Conservation (phyloP, 1,139 yeast species). For the Geotrichum carabidarum region DNA sequence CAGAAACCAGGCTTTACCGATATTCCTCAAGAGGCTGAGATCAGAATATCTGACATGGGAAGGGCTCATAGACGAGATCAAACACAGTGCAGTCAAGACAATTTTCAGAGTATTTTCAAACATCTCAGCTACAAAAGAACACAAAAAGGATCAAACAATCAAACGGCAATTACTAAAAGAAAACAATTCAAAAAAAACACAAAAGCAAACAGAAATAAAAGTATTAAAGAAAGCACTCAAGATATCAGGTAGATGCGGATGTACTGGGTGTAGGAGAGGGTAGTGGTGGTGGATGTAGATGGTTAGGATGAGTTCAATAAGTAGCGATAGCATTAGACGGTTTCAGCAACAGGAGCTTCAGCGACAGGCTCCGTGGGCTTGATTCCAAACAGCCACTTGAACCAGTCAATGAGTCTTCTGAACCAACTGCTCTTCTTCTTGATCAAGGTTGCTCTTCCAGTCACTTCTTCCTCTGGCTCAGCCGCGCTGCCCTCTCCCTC, state of each 20-base stretch:
- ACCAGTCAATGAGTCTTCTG: constrained; percentile 13
- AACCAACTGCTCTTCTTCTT: constrained; percentile 10
- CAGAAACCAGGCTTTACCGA: no score
- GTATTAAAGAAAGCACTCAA: no score
- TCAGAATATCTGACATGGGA: no score
- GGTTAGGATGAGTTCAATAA: no score
- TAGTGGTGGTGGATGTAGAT: no score
- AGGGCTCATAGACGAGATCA: no score
- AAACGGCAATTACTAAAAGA: neutral
- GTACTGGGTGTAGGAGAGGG: no score
- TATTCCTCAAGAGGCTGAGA: no score
- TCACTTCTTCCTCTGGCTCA: neutral
- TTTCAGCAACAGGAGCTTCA: neutral
- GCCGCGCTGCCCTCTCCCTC: neutral
- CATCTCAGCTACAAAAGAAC: neutral
- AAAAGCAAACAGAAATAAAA: neutral
- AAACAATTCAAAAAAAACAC: neutral
- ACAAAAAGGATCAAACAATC: neutral
- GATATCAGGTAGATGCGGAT: no score
- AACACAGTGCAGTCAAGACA: no score
- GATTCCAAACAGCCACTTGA: constrained; percentile 16
- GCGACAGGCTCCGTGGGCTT: neutral
- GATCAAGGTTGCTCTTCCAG: neutral
- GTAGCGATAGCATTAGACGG: no score
- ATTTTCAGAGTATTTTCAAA: neutral